These are phyloP conservation scores for Globisporangium cederbergense DNA, from an alignment of 352 stramenopile genomes.

Conservation along the genomic window DNA sequence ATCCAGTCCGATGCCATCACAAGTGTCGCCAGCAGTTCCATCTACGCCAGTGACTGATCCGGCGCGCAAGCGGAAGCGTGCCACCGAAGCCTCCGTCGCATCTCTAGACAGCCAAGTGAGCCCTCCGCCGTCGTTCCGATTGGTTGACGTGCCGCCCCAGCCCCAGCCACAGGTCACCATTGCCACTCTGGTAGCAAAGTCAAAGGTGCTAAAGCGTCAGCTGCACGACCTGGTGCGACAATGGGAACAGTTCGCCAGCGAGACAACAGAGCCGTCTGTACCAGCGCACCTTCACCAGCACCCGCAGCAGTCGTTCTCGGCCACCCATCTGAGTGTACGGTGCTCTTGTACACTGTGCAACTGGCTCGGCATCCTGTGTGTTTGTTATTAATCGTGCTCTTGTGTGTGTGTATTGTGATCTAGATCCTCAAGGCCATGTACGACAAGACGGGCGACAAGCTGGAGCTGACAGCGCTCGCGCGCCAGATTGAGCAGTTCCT, in stretches of 20 bases:
- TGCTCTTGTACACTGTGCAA: background rate
- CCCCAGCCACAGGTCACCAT: background rate
- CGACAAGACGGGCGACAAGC: conserved; percentile 16
- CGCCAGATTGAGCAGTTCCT: conserved; percentile 29
- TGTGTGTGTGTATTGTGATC: background rate
- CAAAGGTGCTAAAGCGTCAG: background rate
- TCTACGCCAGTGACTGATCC: no score
- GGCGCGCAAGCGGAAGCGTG: conserved; percentile 7
- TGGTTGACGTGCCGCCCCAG: no score
- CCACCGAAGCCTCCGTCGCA: background rate
- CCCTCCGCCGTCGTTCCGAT: background rate
- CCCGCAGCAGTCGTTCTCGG: conserved; percentile 22
- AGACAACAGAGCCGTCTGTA: conserved; percentile 1
- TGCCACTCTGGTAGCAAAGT: background rate
- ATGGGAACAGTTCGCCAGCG: conserved; percentile 20
- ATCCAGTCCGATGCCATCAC: no score
- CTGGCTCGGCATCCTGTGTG: no score
- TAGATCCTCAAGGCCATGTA: conserved; percentile 33
- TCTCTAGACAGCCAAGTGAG: conserved; percentile 3
- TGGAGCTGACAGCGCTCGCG: conserved; percentile 13
- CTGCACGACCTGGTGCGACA: conserved; percentile 7
- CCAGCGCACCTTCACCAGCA: background rate
- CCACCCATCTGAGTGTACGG: conserved; percentile 29
- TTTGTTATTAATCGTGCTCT: no score
- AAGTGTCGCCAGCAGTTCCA: background rate